phyloP scores from a whole-genome alignment of 805 yeast species.

The Wickerhamomyces tratensis region DNA sequence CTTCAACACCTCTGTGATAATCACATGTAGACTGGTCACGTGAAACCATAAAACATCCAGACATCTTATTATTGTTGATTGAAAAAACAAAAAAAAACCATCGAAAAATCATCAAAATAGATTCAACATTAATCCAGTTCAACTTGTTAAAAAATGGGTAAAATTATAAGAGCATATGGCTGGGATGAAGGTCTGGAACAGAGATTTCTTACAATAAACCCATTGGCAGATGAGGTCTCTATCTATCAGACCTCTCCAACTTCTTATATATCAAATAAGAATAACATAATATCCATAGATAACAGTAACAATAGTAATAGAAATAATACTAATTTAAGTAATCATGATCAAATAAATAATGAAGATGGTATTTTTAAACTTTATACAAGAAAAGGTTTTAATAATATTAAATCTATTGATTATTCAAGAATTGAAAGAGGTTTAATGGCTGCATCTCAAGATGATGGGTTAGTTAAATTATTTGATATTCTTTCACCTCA shows the following conservation, averaged over 20 bases:
- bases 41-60: too few relatives aligned
- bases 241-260: conserved; percentile 39
- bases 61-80: too few relatives aligned
- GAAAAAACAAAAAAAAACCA: too few relatives aligned
- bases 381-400: conserved; percentile 53
- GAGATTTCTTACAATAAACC: conserved; percentile 30
- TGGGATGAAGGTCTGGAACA: conserved; percentile 17
- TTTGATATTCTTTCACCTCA: conserved; percentile 43
- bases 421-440: conserved; percentile 50
- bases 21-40: too few relatives aligned
- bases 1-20: too few relatives aligned
- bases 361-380: conserved; percentile 43
- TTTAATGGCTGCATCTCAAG: conserved; percentile 62
- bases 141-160: conserved; percentile 12
- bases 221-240: conserved; percentile 72
- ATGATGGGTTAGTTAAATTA: conserved; percentile 55
- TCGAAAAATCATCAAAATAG: background rate
- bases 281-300: conserved; percentile 22
- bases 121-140: background rate
- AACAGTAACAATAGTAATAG: conserved; percentile 13
- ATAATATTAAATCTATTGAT: conserved; percentile 55
- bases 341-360: conserved; percentile 13
- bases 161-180: conserved; percentile 15
- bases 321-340: conserved; percentile 12
- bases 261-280: conserved; percentile 4